Percentiles rank a stretch among this genome's conserved stretches.
Evolutionary conservation across 2,329 filamentous ascomycete genomes (phyloP).

Genomic region (Epichloe elymi): DNA sequence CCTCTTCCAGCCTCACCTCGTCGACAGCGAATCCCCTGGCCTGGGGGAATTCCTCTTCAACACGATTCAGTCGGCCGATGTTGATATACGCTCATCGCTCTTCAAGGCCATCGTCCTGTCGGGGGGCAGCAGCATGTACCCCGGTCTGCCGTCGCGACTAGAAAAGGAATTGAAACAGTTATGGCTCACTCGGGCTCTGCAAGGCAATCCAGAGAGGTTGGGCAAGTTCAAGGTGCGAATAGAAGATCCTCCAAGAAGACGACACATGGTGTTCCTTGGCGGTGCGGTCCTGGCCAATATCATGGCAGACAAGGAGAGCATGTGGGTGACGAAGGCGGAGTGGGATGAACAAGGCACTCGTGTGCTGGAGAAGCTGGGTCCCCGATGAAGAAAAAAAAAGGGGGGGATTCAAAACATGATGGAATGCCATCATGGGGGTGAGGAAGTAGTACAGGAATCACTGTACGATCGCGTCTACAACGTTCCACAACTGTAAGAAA

Average conservation of each 20-base stretch:
- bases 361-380: slow-evolving; percentile 83
- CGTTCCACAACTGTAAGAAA: no score
- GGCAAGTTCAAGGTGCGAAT: slow-evolving; percentile 99
- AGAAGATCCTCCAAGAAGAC: slow-evolving; percentile 87
- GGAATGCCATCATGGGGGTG: neutral
- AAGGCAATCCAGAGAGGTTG: slow-evolving; percentile 82
- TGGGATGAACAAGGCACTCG: slow-evolving; percentile 87
- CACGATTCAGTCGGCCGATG: slow-evolving; percentile 90
- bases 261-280: slow-evolving; percentile 99
- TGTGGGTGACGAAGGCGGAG: slow-evolving; percentile 97
- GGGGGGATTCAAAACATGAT: neutral
- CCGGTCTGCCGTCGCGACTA: slow-evolving; percentile 80
- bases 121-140: slow-evolving; percentile 99
- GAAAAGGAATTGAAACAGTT: slow-evolving; percentile 99
- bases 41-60: slow-evolving; percentile 99
- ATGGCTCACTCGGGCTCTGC: slow-evolving; percentile 85
- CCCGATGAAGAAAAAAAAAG: slow-evolving; percentile 43
- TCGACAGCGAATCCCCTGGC: slow-evolving; percentile 93
- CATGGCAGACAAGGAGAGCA: slow-evolving; percentile 96
- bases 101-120: slow-evolving; percentile 97
- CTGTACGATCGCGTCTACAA: no score
- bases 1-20: slow-evolving; percentile 94
- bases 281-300: slow-evolving; percentile 95
- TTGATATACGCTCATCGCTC: slow-evolving; percentile 83
- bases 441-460: no score